Base-by-base conservation (phyloP, 2,329 filamentous ascomycete species). In the Xylariales sp. region DNA sequence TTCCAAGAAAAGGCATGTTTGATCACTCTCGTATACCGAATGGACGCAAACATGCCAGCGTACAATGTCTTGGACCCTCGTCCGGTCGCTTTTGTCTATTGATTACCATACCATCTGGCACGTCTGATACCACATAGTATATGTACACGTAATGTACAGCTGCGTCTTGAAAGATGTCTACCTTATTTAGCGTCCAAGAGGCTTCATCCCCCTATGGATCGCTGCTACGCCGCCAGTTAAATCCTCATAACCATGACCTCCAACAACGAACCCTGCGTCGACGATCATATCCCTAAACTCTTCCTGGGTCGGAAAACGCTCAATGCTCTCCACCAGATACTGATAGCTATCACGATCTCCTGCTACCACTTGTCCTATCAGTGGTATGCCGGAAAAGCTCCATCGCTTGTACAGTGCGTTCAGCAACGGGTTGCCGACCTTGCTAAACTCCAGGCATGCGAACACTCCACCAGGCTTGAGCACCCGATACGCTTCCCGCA, bases 261-360 rank as follows among this genome's bases (percentile, higher is more conserved):
- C 88, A 31, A 95, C 80, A 48, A 86, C 70, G 58, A 98, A 98
- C 1, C 91, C 91, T 3, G 88, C 91, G 19, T 83, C 78, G 51
- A 77, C 64, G 56, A 95, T 93, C 86, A 95, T 89, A 24, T 79
- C 74, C 50, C 83, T 77, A 59, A 95, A 98, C 51, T 88, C 81
- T 39, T 81, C 75, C 70, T 98, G 94, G 51, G 72, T 84, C 0
- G 93, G 94, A 61, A 97, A 97, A 35, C 78, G 73, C 66, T 96
- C 90, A 63, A 98, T 98, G 64, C 90, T 96, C 74, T 98, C 93
- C 8, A 98, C 93, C 8, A 98, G 74, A 66, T 98, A 98, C 72
- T 98, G 93, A 65, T 98, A 98, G 61, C 88, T 95, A 58, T 94
- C 91, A 43, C 91, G 75, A 61, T 98, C 94, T 5, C 88, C 88